Evolutionary conservation across 2,329 filamentous ascomycete species (phyloP).

Genomic region (Metarhizium brunneum): DNA sequence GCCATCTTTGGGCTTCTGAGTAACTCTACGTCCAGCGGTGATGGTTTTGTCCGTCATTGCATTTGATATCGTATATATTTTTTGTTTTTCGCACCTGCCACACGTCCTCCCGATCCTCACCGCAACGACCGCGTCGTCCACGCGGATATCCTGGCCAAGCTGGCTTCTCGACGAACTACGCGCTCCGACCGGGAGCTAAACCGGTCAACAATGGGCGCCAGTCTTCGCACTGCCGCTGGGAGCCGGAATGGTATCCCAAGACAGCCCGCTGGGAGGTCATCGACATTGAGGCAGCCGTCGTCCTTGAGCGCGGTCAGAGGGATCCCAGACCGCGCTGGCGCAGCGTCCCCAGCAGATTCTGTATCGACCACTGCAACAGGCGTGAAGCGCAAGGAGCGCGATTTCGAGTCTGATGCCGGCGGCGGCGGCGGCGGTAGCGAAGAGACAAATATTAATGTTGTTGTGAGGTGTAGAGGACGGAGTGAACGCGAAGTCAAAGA

Average conservation of each 20-base stretch:
- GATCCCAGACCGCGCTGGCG: constrained; percentile 5
- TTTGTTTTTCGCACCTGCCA: background rate
- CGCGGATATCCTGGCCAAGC: constrained; percentile 1
- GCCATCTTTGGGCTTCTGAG: background rate
- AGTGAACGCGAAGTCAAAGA: constrained; percentile 89
- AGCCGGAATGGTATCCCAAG: constrained; percentile 3
- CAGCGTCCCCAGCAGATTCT: constrained; percentile 55
- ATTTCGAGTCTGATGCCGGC: constrained; percentile 56
- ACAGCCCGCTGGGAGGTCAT: constrained; percentile 3
- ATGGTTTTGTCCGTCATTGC: background rate
- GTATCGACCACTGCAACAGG: constrained; percentile 43
- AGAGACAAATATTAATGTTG: constrained; percentile 96
- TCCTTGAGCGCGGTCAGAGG: constrained; percentile 1
- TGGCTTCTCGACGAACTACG: constrained; percentile 9
- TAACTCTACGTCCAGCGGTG: background rate
- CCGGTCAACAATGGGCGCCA: constrained; percentile 4
- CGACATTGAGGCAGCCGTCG: constrained; percentile 3
- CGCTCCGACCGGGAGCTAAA: constrained; percentile 8
- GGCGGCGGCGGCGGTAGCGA: constrained; percentile 36
- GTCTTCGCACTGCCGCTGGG: constrained; percentile 1
- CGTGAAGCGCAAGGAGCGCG: constrained; percentile 78
- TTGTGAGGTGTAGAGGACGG: constrained; percentile 86
- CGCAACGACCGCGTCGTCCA: background rate
- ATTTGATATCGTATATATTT: background rate
- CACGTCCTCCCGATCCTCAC: background rate